A percentile compares a stretch with the other conserved stretches of the same genome.
These are phyloP conservation scores for Fusarium oxysporum DNA, from an alignment of 2,329 filamentous ascomycete genomes.

Conservation along the genomic window DNA sequence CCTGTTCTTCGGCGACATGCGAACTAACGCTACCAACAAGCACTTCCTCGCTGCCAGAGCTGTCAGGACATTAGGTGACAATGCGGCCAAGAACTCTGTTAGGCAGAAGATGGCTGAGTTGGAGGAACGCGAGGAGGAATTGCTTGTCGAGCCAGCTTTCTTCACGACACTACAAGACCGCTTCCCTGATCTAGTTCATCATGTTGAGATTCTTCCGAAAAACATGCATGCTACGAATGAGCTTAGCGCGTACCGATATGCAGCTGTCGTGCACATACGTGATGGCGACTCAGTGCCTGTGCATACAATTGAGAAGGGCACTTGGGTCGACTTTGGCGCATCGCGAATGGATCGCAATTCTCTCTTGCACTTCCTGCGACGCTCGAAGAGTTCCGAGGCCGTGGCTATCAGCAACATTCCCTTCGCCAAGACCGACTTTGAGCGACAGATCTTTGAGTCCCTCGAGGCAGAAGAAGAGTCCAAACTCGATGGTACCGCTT, in stretches of 20 bases:
- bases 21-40: slow-evolving; percentile 30
- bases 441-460: not conserved
- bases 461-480: not conserved
- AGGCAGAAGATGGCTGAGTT: slow-evolving; percentile 22
- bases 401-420: not conserved
- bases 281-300: accelerated
- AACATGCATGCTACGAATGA: not conserved
- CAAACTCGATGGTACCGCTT: not conserved
- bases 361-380: not conserved
- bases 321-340: not conserved
- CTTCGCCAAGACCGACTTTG: not conserved
- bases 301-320: not conserved
- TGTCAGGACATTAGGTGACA: not conserved
- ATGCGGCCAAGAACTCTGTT: slow-evolving; percentile 3
- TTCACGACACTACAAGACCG: slow-evolving; percentile 30
- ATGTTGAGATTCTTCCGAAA: not conserved
- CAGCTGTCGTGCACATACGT: not conserved
- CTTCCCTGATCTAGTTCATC: not conserved
- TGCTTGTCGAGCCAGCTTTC: slow-evolving; percentile 43
- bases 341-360: not conserved
- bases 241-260: not conserved
- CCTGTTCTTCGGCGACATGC: slow-evolving; percentile 41
- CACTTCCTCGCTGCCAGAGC: slow-evolving; percentile 31
- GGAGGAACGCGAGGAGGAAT: slow-evolving; percentile 29
- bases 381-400: accelerated